These are phyloP conservation scores for Balakata baccata DNA, from an alignment of 345 rosid genomes.

Conservation along the genomic window DNA sequence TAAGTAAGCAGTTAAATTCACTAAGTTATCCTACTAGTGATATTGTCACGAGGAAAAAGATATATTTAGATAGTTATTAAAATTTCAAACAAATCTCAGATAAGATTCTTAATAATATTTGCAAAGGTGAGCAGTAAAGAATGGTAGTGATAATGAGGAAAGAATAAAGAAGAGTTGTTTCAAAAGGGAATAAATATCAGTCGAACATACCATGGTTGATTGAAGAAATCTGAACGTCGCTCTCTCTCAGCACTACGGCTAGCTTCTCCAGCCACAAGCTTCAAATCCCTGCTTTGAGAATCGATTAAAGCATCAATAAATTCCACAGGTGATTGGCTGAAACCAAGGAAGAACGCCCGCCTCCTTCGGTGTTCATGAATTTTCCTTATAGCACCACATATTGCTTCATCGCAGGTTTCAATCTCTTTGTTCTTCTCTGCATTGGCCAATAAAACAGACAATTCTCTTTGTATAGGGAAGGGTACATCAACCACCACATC, in stretches of 20 bases:
- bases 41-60: background rate
- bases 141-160: background rate
- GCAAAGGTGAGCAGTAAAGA: background rate
- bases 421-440: conserved; percentile 98
- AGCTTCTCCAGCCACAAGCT: conserved; percentile 81
- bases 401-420: conserved; percentile 89
- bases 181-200: background rate
- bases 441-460: conserved; percentile 75
- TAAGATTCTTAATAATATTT: background rate
- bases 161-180: background rate
- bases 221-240: conserved; percentile 80
- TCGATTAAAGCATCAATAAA: conserved; percentile 88
- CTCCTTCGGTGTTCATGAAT: conserved; percentile 91
- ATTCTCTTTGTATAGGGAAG: conserved; percentile 85
- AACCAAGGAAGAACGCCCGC: conserved; percentile 91
- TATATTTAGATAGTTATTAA: background rate
- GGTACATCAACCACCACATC: conserved; percentile 95
- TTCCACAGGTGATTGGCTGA: conserved; percentile 95
- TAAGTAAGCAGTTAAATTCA: background rate
- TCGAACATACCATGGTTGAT: conserved; percentile 84
- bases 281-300: conserved; percentile 89
- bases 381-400: conserved; percentile 84
- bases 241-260: conserved; percentile 86
- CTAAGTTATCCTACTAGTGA: background rate
- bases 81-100: background rate